Base-by-base conservation (phyloP, 108 stramenopile species). In the Cyclotella cryptica region DNA sequence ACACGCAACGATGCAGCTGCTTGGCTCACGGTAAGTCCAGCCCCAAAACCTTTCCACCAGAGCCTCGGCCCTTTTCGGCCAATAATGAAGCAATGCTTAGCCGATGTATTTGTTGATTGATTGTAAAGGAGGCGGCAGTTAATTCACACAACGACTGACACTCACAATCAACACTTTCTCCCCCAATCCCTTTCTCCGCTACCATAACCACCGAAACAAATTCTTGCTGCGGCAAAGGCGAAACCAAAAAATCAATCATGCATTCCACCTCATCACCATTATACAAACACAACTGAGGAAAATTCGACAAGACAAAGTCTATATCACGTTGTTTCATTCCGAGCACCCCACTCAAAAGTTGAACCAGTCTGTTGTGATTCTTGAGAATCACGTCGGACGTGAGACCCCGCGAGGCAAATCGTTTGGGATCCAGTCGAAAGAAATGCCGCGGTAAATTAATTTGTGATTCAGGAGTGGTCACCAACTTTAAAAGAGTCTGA, bases 241-340 rank as follows among this genome's bases (percentile, higher is more conserved):
- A 24, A 14, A 85, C 13, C 19, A 89, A 46, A 46, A 87, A 89
- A 0, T 58, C 44, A 43, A 89, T 69, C 19, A 86, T 58, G 13
- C 64, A 74, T 26, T 74, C 61, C 19, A 89, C 43, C 60, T 84
- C 80, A 15, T 57, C 54, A 21, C 47, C 30, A 60, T 89, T 78
- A 51, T 86, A 86, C 53, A 84, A 49, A 64, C 83, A 80, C 9
- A 86, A 9, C 28, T 66, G 66, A 9, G 85, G 85, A 63, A 86
- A 86, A n/a, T 80, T 84, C 14, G 52, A 52, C 54, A 86, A 29
- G 6, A 81, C 69, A 51, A 74, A 67, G 43, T 44, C 39, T 10
- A 78, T 53, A 52, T 80, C 79, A 4, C 22, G 11, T 15, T 41
- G 35, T 27, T 65, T 59, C 59, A 78, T 59, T 19, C 62, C 74